Evolutionary conservation across 192 early-diverging fungal species (phyloP).

Genomic region (Podila clonocystis): DNA sequence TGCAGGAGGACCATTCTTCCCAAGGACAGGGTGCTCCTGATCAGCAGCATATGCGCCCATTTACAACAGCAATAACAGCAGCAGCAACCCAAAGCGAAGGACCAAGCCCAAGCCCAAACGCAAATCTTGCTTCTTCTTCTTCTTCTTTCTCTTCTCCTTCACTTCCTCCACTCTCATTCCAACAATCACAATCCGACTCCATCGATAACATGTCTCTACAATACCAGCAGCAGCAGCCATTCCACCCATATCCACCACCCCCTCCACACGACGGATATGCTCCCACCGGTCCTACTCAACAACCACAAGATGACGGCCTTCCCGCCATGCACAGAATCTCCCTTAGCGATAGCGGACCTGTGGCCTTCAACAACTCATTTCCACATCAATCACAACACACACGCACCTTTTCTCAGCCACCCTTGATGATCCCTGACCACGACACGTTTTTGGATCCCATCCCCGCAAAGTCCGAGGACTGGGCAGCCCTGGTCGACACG

Average conservation of each 20-base stretch:
- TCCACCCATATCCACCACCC: constrained; percentile 7
- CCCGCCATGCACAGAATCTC: background rate
- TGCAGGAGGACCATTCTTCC: no score
- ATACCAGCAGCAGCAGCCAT: background rate
- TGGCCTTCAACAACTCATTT: background rate
- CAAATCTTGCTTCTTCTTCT: background rate
- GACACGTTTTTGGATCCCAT: constrained; percentile 6
- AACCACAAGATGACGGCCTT: background rate
- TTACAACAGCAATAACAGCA: background rate
- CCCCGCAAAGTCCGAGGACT: constrained; percentile 43
- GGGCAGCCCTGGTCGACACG: constrained; percentile 36
- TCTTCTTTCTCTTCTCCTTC: background rate
- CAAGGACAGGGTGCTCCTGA: no score
- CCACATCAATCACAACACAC: background rate
- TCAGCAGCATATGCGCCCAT: background rate
- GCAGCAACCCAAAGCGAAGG: background rate
- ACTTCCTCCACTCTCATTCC: constrained; percentile 1
- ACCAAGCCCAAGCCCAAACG: background rate
- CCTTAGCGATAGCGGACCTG: background rate
- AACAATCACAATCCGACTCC: background rate
- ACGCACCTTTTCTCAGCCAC: background rate
- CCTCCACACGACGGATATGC: background rate
- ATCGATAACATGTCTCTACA: constrained; percentile 1
- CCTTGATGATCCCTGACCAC: background rate
- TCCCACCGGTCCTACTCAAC: background rate